Evolutionary conservation across 2,329 filamentous ascomycete species (phyloP).

Genomic region (Diplodia seriata): DNA sequence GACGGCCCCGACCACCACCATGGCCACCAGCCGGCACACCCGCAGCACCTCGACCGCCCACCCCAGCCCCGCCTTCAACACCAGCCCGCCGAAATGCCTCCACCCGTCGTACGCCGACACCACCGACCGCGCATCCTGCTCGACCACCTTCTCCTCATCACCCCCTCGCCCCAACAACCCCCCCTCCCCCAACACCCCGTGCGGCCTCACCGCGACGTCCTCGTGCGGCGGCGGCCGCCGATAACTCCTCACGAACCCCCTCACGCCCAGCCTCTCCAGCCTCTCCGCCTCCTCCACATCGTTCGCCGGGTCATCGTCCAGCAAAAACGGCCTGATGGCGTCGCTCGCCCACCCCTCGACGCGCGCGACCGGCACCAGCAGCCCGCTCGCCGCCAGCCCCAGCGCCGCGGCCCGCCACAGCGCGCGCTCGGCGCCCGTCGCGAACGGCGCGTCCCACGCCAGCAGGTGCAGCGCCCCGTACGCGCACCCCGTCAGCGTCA

Average conservation of each 20-base stretch:
- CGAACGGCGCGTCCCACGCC: conserved; percentile 40
- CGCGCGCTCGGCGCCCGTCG: conserved; percentile 36
- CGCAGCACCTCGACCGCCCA: conserved; percentile 11
- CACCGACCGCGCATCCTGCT: conserved; percentile 1
- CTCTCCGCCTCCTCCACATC: background rate
- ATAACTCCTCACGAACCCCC: conserved; percentile 3
- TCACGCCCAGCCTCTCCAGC: background rate
- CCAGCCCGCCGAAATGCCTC: conserved; percentile 4
- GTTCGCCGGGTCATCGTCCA: background rate
- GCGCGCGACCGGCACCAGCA: conserved; percentile 24
- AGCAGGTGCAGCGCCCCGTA: conserved; percentile 38
- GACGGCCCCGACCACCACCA: conserved; percentile 34
- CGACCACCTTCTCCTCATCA: background rate
- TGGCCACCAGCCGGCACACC: conserved; percentile 40
- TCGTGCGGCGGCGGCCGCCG: background rate
- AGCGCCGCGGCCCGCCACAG: conserved; percentile 33
- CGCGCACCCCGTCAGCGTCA: conserved; percentile 30
- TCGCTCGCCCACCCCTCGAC: background rate
- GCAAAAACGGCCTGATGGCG: conserved; percentile 37
- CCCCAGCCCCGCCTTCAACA: conserved; percentile 8
- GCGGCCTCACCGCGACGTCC: background rate
- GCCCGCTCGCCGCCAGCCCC: conserved; percentile 31
- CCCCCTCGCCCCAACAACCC: background rate
- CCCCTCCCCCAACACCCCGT: background rate
- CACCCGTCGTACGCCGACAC: conserved; percentile 1